These are phyloP conservation scores for Mucor circinelloides DNA, from an alignment of 371 early-diverging fungal genomes.

Conservation along the genomic window DNA sequence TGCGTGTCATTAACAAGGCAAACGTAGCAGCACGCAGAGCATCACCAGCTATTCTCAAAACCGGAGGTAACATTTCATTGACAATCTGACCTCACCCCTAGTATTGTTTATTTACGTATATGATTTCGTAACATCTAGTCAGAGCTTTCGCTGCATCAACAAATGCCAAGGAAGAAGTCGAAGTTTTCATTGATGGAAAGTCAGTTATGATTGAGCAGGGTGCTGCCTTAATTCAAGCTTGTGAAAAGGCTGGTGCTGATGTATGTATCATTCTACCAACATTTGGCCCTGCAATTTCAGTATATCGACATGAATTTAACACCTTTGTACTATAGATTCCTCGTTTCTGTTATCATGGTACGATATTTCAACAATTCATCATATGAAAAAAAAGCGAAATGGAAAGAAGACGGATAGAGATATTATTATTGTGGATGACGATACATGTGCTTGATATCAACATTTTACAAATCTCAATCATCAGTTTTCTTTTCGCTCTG, in stretches of 20 bases:
- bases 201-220: conserved; percentile 91
- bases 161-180: conserved; percentile 65
- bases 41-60: conserved; percentile 47
- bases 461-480: neutral
- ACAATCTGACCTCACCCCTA: neutral
- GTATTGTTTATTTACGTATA: conserved; percentile 9
- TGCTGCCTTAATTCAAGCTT: conserved; percentile 95
- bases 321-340: conserved; percentile 68
- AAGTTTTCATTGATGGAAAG: conserved; percentile 91
- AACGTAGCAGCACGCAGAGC: conserved; percentile 49
- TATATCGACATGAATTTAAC: neutral
- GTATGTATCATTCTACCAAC: conserved; percentile 29
- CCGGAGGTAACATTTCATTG: conserved; percentile 34
- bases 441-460: neutral
- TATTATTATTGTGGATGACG: neutral
- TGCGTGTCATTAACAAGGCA: conserved; percentile 55
- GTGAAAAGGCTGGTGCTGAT: conserved; percentile 87
- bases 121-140: conserved; percentile 24
- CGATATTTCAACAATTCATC: conserved; percentile 1
- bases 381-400: neutral
- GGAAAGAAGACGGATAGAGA: neutral
- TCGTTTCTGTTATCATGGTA: conserved; percentile 96
- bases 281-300: neutral
- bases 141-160: conserved; percentile 61
- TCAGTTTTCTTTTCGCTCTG: neutral